Conservation (phyloP, 441 rosid species). For the Eutrema salsugineum region DNA sequence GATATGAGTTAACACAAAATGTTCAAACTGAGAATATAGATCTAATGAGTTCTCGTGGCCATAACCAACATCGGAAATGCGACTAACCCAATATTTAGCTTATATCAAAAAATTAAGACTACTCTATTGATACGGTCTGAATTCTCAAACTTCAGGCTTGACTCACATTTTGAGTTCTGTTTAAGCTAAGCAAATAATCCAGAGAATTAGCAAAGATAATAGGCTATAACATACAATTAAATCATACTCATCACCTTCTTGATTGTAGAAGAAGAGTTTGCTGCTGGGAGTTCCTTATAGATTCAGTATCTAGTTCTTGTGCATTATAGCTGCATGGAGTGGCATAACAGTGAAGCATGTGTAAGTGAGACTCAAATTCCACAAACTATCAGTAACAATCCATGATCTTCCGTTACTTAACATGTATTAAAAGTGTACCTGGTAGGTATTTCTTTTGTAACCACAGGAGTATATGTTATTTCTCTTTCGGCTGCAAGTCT, state of each 20-base stretch:
- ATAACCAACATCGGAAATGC: neutral
- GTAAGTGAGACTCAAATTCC: conserved; percentile 1
- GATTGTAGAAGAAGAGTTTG: conserved; percentile 54
- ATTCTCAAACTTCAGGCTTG: neutral
- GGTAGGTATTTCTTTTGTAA: conserved; percentile 47
- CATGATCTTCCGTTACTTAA: neutral
- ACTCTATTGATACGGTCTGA: neutral
- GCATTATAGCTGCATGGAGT: conserved; percentile 46
- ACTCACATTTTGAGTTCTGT: neutral
- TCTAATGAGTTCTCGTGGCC: neutral
- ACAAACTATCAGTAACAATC: neutral
- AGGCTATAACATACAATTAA: neutral
- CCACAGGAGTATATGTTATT: conserved; percentile 51
- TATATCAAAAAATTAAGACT: neutral
- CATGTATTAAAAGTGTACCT: conserved; percentile 38
- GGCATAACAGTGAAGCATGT: conserved; percentile 14
- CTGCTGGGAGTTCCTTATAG: conserved; percentile 40
- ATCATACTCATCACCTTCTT: conserved; percentile 41
- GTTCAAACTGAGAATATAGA: neutral
- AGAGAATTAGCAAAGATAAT: neutral
- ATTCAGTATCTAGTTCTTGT: conserved; percentile 47
- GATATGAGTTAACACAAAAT: neutral
- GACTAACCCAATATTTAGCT: neutral
- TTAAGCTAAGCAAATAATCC: neutral
- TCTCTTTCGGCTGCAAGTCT: conserved; percentile 85